A percentile compares a stretch with the other conserved stretches of the same genome.
Conservation (phyloP, 495 filamentous ascomycete genomes). For the Bathelium albidoporum region DNA sequence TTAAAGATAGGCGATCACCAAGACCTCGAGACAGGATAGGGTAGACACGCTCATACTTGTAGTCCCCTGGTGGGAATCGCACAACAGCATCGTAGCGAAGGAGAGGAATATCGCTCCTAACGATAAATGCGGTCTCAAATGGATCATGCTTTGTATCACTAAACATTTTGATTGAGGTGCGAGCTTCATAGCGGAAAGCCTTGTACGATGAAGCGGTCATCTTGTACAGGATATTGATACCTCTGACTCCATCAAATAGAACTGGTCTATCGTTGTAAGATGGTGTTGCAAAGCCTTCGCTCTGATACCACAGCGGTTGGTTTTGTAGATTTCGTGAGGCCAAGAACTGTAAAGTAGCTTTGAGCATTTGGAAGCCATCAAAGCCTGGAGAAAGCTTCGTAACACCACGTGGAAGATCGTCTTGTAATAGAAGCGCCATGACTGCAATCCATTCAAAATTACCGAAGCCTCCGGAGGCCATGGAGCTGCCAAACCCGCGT, state of each 20-base stretch:
- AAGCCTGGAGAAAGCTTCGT: slow-evolving; percentile 65
- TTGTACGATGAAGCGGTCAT: slow-evolving; percentile 81
- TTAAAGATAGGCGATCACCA: slow-evolving; percentile 58
- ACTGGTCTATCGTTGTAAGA: slow-evolving; percentile 34
- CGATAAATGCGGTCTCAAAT: slow-evolving; percentile 74
- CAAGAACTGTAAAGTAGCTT: slow-evolving; percentile 76
- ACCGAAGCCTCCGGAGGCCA: slow-evolving; percentile 78
- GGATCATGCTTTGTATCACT: slow-evolving; percentile 64
- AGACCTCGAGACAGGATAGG: slow-evolving; percentile 56
- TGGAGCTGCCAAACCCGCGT: slow-evolving; percentile 59
- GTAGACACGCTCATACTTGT: slow-evolving; percentile 32
- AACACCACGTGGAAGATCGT: slow-evolving; percentile 57
- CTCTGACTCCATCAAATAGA: slow-evolving; percentile 58
- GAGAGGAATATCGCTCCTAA: slow-evolving; percentile 54
- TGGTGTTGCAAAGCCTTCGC: slow-evolving; percentile 25
- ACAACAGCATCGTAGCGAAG: slow-evolving; percentile 60
- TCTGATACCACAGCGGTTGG: slow-evolving; percentile 48
- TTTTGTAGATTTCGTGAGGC: slow-evolving; percentile 55
- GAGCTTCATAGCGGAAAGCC: slow-evolving; percentile 60
- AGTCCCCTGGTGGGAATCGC: slow-evolving; percentile 13
- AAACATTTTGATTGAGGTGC: slow-evolving; percentile 57
- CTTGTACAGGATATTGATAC: slow-evolving; percentile 79
- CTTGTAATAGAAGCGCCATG: slow-evolving; percentile 70
- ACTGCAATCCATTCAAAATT: slow-evolving; percentile 80
- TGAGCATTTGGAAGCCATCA: slow-evolving; percentile 91